phyloP scores from a whole-genome alignment of 495 filamentous ascomycete genomes.

The Parachaetomium inaequale region DNA sequence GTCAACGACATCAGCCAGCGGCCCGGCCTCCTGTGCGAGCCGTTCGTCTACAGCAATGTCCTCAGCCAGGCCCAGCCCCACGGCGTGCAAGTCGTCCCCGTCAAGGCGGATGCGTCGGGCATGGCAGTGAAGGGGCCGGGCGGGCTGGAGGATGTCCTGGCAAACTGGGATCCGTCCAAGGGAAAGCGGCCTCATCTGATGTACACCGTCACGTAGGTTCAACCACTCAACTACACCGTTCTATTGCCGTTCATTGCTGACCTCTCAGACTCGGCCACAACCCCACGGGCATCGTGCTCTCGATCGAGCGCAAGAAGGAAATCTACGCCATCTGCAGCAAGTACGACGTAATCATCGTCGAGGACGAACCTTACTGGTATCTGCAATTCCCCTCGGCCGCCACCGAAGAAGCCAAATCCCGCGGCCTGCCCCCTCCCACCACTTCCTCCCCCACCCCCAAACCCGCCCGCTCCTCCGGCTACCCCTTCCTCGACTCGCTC shows the following conservation, averaged over 20 bases:
- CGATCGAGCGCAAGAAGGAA: slow-evolving; percentile 65
- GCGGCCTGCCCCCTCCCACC: slow-evolving; percentile 20
- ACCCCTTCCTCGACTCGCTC: slow-evolving; percentile 77
- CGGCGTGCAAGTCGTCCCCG: slow-evolving; percentile 66
- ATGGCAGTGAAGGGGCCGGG: slow-evolving; percentile 65
- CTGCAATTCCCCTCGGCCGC: slow-evolving; percentile 77
- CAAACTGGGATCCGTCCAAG: slow-evolving; percentile 71
- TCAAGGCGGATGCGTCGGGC: slow-evolving; percentile 73
- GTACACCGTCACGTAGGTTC: slow-evolving; percentile 82
- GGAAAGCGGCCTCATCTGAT: slow-evolving; percentile 77
- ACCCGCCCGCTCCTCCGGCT: slow-evolving; percentile 60
- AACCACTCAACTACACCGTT: not conserved
- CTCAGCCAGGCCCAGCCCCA: slow-evolving; percentile 61
- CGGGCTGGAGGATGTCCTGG: slow-evolving; percentile 71
- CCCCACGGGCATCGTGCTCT: slow-evolving; percentile 73
- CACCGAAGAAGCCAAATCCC: slow-evolving; percentile 47
- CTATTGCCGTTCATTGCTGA: not conserved
- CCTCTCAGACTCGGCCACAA: slow-evolving; percentile 77
- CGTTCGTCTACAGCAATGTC: slow-evolving; percentile 74
- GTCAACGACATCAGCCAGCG: slow-evolving; percentile 61
- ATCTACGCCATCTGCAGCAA: slow-evolving; percentile 76
- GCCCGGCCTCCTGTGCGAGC: slow-evolving; percentile 70
- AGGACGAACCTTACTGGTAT: slow-evolving; percentile 97
- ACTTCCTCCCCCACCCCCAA: slow-evolving; percentile 18
- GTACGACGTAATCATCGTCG: slow-evolving; percentile 88